A percentile compares a stretch with the other conserved stretches of the same genome.
Evolutionary conservation across 805 yeast species (phyloP).

Genomic region (Ogataea nakhonphanomensis): DNA sequence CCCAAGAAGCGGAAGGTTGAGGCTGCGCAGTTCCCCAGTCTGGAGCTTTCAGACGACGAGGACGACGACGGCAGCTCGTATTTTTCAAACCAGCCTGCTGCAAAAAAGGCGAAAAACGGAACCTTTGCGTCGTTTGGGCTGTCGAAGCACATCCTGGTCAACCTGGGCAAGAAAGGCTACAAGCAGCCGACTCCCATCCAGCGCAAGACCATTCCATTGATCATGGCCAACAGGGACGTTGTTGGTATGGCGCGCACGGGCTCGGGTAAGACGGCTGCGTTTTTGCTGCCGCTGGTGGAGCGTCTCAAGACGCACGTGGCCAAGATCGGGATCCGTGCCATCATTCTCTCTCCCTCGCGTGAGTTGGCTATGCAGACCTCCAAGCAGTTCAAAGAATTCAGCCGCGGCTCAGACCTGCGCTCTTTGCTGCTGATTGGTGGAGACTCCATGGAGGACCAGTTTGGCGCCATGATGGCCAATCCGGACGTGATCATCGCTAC

Average conservation of each 20-base stretch:
- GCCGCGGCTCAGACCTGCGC: conserved; percentile 79
- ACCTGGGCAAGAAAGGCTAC: conserved; percentile 81
- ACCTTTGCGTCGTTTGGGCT: conserved; percentile 89
- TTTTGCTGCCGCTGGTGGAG: conserved; percentile 85
- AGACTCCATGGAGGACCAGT: conserved; percentile 97
- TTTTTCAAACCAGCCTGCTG: conserved; percentile 36
- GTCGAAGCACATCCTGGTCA: conserved; percentile 63
- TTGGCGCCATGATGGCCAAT: conserved; percentile 83
- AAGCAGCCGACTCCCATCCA: conserved; percentile 97
- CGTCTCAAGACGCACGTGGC: conserved; percentile 79
- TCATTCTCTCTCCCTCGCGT: conserved; percentile 90
- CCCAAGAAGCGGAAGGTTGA: conserved; percentile 28
- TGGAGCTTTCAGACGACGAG: conserved; percentile 46
- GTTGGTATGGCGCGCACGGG: conserved; percentile 99
- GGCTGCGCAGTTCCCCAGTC: conserved; percentile 32
- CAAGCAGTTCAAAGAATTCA: conserved; percentile 83
- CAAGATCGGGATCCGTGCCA: conserved; percentile 83
- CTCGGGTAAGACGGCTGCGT: conserved; percentile 98
- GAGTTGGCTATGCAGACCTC: conserved; percentile 93
- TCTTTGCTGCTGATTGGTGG: conserved; percentile 89
- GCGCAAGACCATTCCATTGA: conserved; percentile 88
- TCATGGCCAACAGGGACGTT: conserved; percentile 84
- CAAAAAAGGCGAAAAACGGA: conserved; percentile 67
- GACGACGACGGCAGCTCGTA: conserved; percentile 41
- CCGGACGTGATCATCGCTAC: conserved; percentile 96